Evolutionary conservation across 2,329 filamentous ascomycete genomes (phyloP).

Genomic region (Dothistroma septosporum): DNA sequence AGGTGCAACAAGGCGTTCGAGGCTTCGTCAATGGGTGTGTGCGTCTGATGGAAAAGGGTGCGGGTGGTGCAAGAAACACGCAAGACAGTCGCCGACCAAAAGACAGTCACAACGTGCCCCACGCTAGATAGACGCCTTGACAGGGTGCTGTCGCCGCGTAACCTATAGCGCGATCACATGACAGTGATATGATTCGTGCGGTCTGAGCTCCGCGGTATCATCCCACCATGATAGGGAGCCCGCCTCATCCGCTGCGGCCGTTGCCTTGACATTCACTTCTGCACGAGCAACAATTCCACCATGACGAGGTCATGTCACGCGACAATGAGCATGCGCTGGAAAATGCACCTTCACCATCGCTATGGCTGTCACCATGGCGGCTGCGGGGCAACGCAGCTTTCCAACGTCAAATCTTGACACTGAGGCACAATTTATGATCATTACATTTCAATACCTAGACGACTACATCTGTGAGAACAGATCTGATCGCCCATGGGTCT

Average conservation of each 20-base stretch:
- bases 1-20: conserved; percentile 5
- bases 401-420: neutral
- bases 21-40: conserved; percentile 13
- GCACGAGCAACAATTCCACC: neutral
- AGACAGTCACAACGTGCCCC: conserved; percentile 10
- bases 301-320: neutral
- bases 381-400: neutral
- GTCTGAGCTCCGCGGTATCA: neutral
- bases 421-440: neutral
- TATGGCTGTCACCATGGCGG: neutral
- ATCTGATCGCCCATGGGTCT: conserved; percentile 46
- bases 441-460: neutral
- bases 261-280: neutral
- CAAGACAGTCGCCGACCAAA: conserved; percentile 11
- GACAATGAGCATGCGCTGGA: neutral
- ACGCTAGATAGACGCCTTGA: conserved; percentile 9
- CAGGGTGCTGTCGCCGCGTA: conserved; percentile 1
- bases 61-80: conserved; percentile 1
- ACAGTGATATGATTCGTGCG: neutral
- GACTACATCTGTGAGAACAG: neutral
- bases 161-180: neutral
- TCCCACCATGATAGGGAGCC: neutral
- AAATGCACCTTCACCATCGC: neutral
- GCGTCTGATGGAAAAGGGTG: conserved; percentile 4
- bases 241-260: neutral